phyloP scores from a whole-genome alignment of 805 yeast genomes.

The Cyberlindnera americana region DNA sequence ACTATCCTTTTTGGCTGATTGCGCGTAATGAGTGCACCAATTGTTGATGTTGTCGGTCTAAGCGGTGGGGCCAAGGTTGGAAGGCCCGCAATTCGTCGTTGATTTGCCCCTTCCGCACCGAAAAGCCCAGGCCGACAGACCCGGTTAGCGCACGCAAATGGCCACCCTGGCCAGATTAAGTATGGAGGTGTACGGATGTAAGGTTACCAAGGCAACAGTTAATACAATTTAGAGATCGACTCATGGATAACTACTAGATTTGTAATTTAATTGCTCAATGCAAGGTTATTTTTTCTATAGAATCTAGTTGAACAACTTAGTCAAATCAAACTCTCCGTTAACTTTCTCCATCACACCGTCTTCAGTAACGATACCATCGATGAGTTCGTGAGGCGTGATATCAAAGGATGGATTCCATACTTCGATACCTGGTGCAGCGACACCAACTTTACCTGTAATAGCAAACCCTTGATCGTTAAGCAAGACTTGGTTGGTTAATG shows the following conservation, averaged over 20 bases:
- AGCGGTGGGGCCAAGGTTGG: background rate
- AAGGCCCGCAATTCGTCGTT: conserved; percentile 11
- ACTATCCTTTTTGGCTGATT: background rate
- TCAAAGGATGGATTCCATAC: conserved; percentile 98
- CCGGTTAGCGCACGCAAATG: conserved; percentile 4
- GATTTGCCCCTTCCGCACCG: conserved; percentile 16
- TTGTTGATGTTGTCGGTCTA: background rate
- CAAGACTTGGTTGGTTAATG: conserved; percentile 25
- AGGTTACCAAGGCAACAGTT: background rate
- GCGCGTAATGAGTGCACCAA: background rate
- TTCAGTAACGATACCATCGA: conserved; percentile 91
- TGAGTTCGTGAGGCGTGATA: conserved; percentile 78
- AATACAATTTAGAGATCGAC: no score
- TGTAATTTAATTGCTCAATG: no score
- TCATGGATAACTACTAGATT: no score
- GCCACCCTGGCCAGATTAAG: conserved; percentile 7
- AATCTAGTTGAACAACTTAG: conserved; percentile 11
- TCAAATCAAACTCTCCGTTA: conserved; percentile 49
- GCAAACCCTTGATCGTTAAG: conserved; percentile 30
- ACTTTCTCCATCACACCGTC: conserved; percentile 53
- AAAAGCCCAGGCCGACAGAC: conserved; percentile 5
- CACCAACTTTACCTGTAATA: conserved; percentile 52
- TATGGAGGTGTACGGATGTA: conserved; percentile 5
- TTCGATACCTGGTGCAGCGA: conserved; percentile 78
- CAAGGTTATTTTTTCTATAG: background rate